Base-by-base conservation (phyloP, 805 yeast species). In the Peterozyma toletana region DNA sequence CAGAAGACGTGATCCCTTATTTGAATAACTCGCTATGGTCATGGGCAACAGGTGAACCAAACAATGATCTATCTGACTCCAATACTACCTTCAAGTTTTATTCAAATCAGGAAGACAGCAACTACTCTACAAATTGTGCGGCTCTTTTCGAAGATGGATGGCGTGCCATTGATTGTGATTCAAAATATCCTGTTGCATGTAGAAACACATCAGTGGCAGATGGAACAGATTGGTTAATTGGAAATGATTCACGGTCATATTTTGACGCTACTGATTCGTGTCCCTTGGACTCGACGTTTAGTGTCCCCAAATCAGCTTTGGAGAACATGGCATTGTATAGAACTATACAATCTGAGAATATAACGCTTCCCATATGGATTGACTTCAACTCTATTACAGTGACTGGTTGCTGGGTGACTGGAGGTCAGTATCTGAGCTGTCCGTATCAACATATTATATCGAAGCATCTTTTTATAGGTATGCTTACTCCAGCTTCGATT, bases 361-460 rank as follows among this genome's bases (percentile, higher is more conserved):
- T 54, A 2, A 51, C 48, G 13, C 60, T 51, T 11, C 75, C 76
- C 0, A 65, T 78, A 0, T 90, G 97, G 97, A 75, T 88, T 3
- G 88, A 87, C 61, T 52, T 88, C 49, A 90, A 91, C 57, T 86
- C 90, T 14, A 70, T 91, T 17, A 75, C 86, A 1, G 78, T 80
- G 16, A 63, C 72, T 2, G 75, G 78, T 43, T 90, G 98, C 56
- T 91, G 93, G 90, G 89, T 89, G 4, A 60, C 75, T 11, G 96
- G 96, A 1, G 96, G 96, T 0, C 77, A 87, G 0, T 70, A 76
- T 48, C 82, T 91, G 0, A 56, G 64, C 30, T 90, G 98, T 57
- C 96, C 97, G 0, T 89, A 89, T 57, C 77, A 75, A 45, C 67
- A 66, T 38, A 71, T 73, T 1, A 69, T 78, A 9, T 68, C 81